Evolutionary conservation across 345 rosid genomes (phyloP), one percentile per base, ranked within the genome.

Genomic region (Anacardium occidentale): DNA sequence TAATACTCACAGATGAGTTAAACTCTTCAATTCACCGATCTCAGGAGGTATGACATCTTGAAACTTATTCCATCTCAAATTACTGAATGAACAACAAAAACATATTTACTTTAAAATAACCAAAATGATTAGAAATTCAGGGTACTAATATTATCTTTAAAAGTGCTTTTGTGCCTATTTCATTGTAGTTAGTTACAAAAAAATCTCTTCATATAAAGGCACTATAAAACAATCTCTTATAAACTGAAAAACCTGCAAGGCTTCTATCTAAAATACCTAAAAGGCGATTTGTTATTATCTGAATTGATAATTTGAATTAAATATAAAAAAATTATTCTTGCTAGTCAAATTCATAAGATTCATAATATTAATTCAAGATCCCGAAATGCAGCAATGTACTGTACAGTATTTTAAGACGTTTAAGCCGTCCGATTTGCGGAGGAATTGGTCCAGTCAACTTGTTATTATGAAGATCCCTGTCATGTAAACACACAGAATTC

Each of bases 61-160:
- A 65, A 93, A 89, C 52, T 93, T 91, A 77, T 93, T 93, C 97
- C 97, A 93, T 83, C 98, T 88, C 83, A 93, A 81, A 81, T 93
- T 93, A 66, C 98, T 93, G 70, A 18, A 50, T 26, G 71, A 59
- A 68, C 66, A 52, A n/a, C 24, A 79, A 58, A 73, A 70, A 34
- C 54, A 34, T 10, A 26, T 67, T 25, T 51, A 47, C 47, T 22
- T 47, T 15, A 21, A 47, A 57, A 26, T 51, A 29, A 50, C 42
- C 17, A 25, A 26, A 26, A 26, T 56, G 15, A 8, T 14, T 13
- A 3, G 20, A 14, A 7, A 50, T 3, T 50, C 6, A 50, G 2
- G 53, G 42, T 34, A 7, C 37, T 0, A 3, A 1, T 34, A 48
- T 17, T 48, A 15, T 48, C 0, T 48, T 48, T 48, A 48, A 15